Percentiles rank a stretch among this genome's conserved stretches.
phyloP scores from a whole-genome alignment of 2,329 filamentous ascomycete species.

The Magnaporthales sp. region DNA sequence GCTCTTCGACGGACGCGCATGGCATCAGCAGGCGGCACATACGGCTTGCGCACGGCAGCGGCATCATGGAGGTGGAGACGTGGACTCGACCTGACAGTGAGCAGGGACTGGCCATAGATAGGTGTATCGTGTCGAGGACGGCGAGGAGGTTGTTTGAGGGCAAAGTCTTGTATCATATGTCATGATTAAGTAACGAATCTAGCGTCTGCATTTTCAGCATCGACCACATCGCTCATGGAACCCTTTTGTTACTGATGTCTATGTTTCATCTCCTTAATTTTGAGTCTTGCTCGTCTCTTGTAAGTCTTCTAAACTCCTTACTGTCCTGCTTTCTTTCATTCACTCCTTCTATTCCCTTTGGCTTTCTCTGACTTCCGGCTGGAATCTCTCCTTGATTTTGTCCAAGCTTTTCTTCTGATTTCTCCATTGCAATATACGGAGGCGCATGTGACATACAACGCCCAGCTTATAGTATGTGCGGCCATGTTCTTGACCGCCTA shows the following conservation, averaged over 20 bases:
- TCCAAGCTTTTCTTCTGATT: no score
- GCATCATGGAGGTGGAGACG: constrained; percentile 17
- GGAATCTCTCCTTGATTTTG: no score
- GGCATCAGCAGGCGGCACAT: background rate
- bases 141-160: constrained; percentile 24
- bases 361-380: no score
- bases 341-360: no score
- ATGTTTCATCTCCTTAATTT: no score
- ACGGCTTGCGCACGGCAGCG: background rate
- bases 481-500: no score
- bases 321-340: no score
- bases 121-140: constrained; percentile 21
- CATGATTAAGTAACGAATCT: background rate
- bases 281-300: no score
- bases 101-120: constrained; percentile 13
- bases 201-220: background rate
- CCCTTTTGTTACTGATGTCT: background rate
- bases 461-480: no score
- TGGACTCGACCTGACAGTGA: constrained; percentile 7
- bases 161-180: constrained; percentile 18
- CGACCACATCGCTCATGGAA: background rate
- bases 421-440: no score
- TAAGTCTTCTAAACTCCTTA: no score
- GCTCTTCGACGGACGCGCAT: background rate
- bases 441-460: no score